These are phyloP conservation scores for Trapa bicornis DNA, from an alignment of 345 rosid species.

Conservation along the genomic window DNA sequence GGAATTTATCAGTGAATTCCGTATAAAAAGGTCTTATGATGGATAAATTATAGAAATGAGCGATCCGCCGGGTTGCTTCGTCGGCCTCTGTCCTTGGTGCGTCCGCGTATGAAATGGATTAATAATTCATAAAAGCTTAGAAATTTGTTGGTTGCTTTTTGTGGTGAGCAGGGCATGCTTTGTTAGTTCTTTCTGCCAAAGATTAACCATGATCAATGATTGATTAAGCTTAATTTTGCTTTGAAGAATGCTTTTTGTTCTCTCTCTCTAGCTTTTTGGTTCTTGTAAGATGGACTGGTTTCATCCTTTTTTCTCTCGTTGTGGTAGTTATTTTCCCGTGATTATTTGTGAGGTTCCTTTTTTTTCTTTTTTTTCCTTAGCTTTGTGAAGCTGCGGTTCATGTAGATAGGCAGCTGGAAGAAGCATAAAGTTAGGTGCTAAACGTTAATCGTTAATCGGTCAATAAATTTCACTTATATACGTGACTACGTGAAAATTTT, in stretches of 20 bases:
- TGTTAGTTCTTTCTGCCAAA: not conserved
- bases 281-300: not conserved
- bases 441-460: not conserved
- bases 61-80: constrained; percentile 16
- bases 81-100: constrained; percentile 21
- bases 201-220: not conserved
- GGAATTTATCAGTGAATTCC: not conserved
- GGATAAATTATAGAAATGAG: constrained; percentile 30
- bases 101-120: constrained; percentile 6
- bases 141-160: constrained; percentile 10
- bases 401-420: not conserved
- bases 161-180: constrained; percentile 20
- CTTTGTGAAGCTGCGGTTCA: not conserved
- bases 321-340: not conserved
- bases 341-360: not conserved
- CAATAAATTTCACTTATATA: not conserved
- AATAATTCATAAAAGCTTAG: not conserved
- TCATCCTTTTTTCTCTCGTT: not conserved
- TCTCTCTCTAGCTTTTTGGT: not conserved
- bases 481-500: not conserved
- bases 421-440: not conserved
- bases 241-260: not conserved
- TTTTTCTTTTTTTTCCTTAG: too few species aligned
- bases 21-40: constrained; percentile 5
- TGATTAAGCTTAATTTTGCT: not conserved